Evolutionary conservation across 2,329 filamentous ascomycete species (phyloP).

Genomic region (Pseudogymnoascus sp.): DNA sequence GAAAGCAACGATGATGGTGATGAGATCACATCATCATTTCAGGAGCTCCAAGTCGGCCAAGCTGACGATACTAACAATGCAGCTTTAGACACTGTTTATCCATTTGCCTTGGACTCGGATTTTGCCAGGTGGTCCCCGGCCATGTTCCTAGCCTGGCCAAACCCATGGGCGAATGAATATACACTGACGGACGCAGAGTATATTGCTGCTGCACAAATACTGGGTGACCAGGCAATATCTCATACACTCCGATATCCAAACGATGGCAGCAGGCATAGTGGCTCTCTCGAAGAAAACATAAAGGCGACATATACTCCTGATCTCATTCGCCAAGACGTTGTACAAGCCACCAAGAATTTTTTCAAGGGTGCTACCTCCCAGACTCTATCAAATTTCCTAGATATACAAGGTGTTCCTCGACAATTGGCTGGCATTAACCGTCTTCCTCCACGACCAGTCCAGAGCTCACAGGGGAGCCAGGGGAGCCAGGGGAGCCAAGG

Average conservation of each 20-base stretch:
- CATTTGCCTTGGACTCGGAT: slow-evolving; percentile 27
- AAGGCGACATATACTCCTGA: not conserved
- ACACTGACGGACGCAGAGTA: slow-evolving; percentile 46
- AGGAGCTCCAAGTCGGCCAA: slow-evolving; percentile 25
- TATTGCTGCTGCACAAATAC: slow-evolving; percentile 58
- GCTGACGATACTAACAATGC: slow-evolving; percentile 12
- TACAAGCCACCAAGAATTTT: slow-evolving; percentile 36
- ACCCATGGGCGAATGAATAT: slow-evolving; percentile 36
- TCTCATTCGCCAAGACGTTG: slow-evolving; percentile 39
- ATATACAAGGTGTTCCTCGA: slow-evolving; percentile 47
- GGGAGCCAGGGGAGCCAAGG: slow-evolving; percentile 19
- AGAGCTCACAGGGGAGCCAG: not conserved
- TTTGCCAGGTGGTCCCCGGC: slow-evolving; percentile 36
- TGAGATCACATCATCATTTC: slow-evolving; percentile 26
- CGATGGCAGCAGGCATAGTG: slow-evolving; percentile 21
- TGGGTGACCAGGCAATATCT: slow-evolving; percentile 60
- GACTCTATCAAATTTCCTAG: slow-evolving; percentile 42
- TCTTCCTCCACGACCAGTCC: slow-evolving; percentile 30
- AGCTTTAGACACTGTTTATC: slow-evolving; percentile 22
- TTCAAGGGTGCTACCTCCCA: slow-evolving; percentile 36
- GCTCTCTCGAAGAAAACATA: not conserved
- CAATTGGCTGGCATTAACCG: slow-evolving; percentile 43
- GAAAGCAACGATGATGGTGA: slow-evolving; percentile 20
- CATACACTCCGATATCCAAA: slow-evolving; percentile 32
- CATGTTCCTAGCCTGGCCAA: slow-evolving; percentile 50